Evolutionary conservation across 164 flowering plant species (phyloP).

Genomic region (Macadamia integrifolia): DNA sequence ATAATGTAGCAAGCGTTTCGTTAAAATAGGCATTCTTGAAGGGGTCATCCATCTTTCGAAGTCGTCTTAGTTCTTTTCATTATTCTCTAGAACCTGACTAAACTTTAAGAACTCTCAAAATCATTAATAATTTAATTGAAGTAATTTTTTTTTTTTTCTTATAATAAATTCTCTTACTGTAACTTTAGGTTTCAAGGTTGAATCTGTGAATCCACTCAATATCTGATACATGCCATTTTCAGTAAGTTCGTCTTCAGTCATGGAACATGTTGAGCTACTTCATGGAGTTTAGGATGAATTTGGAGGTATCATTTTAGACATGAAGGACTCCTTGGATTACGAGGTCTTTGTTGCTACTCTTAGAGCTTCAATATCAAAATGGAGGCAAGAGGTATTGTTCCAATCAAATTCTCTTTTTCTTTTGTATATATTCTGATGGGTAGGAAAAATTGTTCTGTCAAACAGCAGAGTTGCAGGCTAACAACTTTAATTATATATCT

Average conservation of each 20-base stretch:
- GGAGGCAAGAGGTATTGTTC: conserved; percentile 45
- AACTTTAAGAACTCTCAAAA: no score
- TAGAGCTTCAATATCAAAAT: conserved; percentile 38
- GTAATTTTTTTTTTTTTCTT: neutral
- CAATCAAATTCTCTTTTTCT: neutral
- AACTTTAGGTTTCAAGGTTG: neutral
- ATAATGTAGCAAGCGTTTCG: no score
- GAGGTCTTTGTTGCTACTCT: conserved; percentile 29
- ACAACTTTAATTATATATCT: no score
- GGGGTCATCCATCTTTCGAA: neutral
- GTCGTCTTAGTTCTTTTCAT: no score
- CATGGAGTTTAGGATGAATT: conserved; percentile 28
- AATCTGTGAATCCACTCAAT: neutral
- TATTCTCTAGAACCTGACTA: no score
- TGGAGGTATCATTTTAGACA: conserved; percentile 50
- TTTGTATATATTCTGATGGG: neutral
- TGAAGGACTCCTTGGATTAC: conserved; percentile 45
- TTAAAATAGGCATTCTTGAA: neutral
- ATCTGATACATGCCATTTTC: neutral
- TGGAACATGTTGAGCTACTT: conserved; percentile 26
- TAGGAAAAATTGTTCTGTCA: neutral
- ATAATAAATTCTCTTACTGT: neutral
- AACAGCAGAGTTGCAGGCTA: neutral
- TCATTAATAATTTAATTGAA: no score
- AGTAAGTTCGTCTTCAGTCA: neutral